Evolutionary conservation across 768 basidiomycete species (phyloP), one percentile per base, ranked within the genome.

Genomic region (Daedalea quercina): DNA sequence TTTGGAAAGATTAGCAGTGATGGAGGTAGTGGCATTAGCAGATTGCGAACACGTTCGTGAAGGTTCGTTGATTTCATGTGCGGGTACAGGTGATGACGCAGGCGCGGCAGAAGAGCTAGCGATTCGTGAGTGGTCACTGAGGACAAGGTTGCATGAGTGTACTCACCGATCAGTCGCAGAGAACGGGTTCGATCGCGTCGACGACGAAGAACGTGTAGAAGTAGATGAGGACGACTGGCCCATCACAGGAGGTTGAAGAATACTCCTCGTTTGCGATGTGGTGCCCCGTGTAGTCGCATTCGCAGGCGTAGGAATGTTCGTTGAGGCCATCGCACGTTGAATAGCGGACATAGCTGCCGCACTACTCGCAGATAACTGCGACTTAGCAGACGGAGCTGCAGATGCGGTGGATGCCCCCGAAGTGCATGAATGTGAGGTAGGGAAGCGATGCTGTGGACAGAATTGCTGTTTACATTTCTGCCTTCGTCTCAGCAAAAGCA

Each of bases 381-480:
- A 22, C 59, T 53, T 46, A 48, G 51, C 51, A 44, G 26, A 62
- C 49, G 60, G 31, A 19, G 65, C 19, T 20, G 65, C 20, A 17
- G 59, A 40, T 33, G 41, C 56, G 4, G 64, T 53, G 15, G 54
- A 19, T 1, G 56, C 47, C 19, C 57, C 26, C n/a, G 48, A 17
- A 3, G 63, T 35, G 60, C 90, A 90, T 49, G 54, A 73, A 56
- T 94, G 90, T 58, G 87, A 84, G 40, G 72, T 71, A 9, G 89
- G 84, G 67, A 90, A 90, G 42, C 91, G 86, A 63, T 94, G 90
- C 24, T 79, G 69, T 0, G 87, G 76, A 63, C 90, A 94, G 63
- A 82, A 93, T 57, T 85, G 82, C 55, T 79, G 70, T 42, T 68
- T 75, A 67, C 90, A 93, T 65, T 76, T 76, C 90, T 93, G 53